Evolutionary conservation across 2,329 filamentous ascomycete genomes (phyloP).

Genomic region (Aspergillus texensis): DNA sequence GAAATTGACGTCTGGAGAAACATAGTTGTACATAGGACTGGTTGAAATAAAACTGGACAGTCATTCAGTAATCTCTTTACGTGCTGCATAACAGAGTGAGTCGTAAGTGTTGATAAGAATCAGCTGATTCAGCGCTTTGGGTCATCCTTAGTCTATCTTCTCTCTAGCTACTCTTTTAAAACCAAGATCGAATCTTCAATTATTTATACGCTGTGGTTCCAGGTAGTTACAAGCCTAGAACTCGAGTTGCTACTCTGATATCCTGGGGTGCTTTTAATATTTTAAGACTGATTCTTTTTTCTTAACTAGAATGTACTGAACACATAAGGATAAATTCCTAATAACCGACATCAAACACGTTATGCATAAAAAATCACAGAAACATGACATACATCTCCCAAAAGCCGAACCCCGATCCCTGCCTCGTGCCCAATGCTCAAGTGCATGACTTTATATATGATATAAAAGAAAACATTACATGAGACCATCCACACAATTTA

Average conservation of each 20-base stretch:
- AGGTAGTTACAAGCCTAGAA: not conserved
- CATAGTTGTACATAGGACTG: not conserved
- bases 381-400: constrained; percentile 10
- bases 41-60: not conserved
- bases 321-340: constrained; percentile 1
- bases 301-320: not conserved
- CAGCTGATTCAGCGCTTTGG: not conserved
- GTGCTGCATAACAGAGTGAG: not conserved
- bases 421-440: not conserved
- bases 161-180: not conserved
- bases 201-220: not conserved
- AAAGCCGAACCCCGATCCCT: not conserved
- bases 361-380: not conserved
- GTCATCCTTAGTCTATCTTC: not conserved
- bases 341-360: not conserved
- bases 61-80: not conserved
- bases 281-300: not conserved
- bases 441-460: not conserved
- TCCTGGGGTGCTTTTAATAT: not conserved
- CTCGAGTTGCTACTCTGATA: not conserved
- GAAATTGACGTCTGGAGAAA: not conserved
- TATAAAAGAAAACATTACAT: not conserved
- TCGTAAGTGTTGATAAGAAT: not conserved
- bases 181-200: too few relatives aligned
- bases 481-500: not conserved